Base-by-base conservation (phyloP, 805 yeast genomes). In the Myxozyma lipomycoides region DNA sequence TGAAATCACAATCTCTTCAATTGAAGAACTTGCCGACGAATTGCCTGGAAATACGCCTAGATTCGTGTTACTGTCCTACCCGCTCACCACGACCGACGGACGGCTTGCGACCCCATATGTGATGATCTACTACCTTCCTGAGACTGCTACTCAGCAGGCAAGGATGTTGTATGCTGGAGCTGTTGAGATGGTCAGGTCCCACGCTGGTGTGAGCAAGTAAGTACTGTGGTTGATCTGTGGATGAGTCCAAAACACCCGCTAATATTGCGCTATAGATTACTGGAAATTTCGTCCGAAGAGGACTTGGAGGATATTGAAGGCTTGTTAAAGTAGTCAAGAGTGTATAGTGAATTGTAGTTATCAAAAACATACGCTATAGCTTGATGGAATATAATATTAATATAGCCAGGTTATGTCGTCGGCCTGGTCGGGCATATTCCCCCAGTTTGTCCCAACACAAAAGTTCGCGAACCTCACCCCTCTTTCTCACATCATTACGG, bases 91-190 rank as follows among this genome's bases (percentile, higher is more conserved):
- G 6, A 65, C 71, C 28, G 96, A 89, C 61, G 95, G 95, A 0
- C 74, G 95, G 48, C 75, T 78, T 61, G 76, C 81, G 42, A 75
- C 79, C 7, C 96, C 96, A 2, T 75, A 84, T 55, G 86, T 89
- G 1, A 67, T 90, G 64, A 61, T 90, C n/a, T 90, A 88, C 67
- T 90, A 90, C 82, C 77, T 86, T 53, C 97, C 97, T 2, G 83
- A 83, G 23, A 87, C 95, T 0, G 75, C 87, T n/a, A 83, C 86
- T 17, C 91, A 84, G 64, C 86, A 84, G 48, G 73, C 78, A 62
- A 82, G 84, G 66, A 90, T 89, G 97, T 69, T 86, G 43, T 89
- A 88, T 61, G 97, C 96, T 0, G 95, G 93, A 3, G 95, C 95
- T 1, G 78, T 86, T 21, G 96, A 90, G 65, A 69, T 83, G 57